Conservation (phyloP, 768 basidiomycete species). For the Agrocybe praecox region DNA sequence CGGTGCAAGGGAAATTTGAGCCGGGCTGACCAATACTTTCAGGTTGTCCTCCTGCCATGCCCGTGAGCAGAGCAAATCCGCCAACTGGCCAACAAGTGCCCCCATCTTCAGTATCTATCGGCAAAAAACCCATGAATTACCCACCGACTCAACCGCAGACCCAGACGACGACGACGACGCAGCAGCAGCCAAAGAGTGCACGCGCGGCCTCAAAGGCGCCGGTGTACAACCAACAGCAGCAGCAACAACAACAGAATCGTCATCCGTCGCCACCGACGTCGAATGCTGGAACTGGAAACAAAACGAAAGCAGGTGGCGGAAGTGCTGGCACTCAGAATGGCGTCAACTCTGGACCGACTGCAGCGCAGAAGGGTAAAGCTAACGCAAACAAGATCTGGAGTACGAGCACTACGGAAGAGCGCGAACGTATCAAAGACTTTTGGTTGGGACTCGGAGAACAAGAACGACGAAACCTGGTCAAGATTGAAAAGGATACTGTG, state of each 20-base stretch:
- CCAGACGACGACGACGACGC: slow-evolving; percentile 23
- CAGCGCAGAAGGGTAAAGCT: slow-evolving; percentile 36
- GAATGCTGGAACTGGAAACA: slow-evolving; percentile 33
- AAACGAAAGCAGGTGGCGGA: slow-evolving; percentile 24
- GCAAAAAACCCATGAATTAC: slow-evolving; percentile 93
- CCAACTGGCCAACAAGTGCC: slow-evolving; percentile 38
- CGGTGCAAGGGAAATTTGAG: slow-evolving; percentile 23
- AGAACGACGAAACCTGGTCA: slow-evolving; percentile 89
- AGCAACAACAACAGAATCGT: slow-evolving; percentile 39
- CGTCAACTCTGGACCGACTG: slow-evolving; percentile 33
- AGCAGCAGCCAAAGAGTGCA: slow-evolving; percentile 44
- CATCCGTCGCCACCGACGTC: slow-evolving; percentile 53
- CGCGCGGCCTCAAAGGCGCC: slow-evolving; percentile 52
- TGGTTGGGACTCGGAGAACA: slow-evolving; percentile 94
- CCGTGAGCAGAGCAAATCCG: slow-evolving; percentile 35
- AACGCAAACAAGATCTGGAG: slow-evolving; percentile 91
- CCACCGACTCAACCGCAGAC: slow-evolving; percentile 22
- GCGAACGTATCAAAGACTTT: slow-evolving; percentile 97
- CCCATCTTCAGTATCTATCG: slow-evolving; percentile 83
- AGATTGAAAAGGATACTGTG: slow-evolving; percentile 98
- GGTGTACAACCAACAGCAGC: slow-evolving; percentile 38
- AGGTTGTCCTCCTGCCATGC: slow-evolving; percentile 38
- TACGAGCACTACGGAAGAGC: slow-evolving; percentile 88
- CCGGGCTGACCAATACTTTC: slow-evolving; percentile 38
- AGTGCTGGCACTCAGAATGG: slow-evolving; percentile 24